Evolutionary conservation across 345 rosid species (phyloP), one percentile per base, ranked within the genome.

Genomic region (Theobroma cacao): DNA sequence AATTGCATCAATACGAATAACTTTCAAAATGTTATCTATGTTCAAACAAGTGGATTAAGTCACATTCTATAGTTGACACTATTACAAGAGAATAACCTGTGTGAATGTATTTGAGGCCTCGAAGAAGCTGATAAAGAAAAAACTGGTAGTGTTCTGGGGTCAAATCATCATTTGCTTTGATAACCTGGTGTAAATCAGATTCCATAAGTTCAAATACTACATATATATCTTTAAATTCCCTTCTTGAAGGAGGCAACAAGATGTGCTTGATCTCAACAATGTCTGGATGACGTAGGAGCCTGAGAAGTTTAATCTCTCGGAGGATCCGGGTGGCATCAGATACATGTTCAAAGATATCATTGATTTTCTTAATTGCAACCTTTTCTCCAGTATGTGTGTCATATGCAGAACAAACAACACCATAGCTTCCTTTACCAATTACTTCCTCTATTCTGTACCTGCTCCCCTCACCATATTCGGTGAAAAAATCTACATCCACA

Each of bases 81-180:
- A 34, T 26, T 53, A 40, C 4, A 67, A 22, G 66, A 50, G 56
- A 34, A 60, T 76, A 81, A 94, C 98, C 98, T 89, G 98, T 93
- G 85, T 95, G 98, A 72, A 95, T 93, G 81, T 90, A 95, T 83
- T 95, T 95, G 81, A 95, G 86, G 69, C 97, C 98, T 77, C 98
- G 72, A 50, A 76, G 79, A 56, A 76, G 72, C 80, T 86, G 88
- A 64, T 86, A 86, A 65, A 86, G 86, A 56, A 86, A 86, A 76
- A 86, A 86, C 38, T 86, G 88, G 71, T 86, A 86, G 72, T 86
- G 88, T 60, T 86, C 88, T 13, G 74, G 85, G n/a, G 88, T 86
- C 77, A 86, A 77, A 64, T 86, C 86, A 77, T 84, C 86, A 83
- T 86, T 86, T 50, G 88, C 88, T 78, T 86, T 86, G 71, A 86